Percentiles rank a stretch among this genome's conserved stretches.
Conservation (phyloP, 768 basidiomycete genomes). For the Candolleomyces efflorescens region DNA sequence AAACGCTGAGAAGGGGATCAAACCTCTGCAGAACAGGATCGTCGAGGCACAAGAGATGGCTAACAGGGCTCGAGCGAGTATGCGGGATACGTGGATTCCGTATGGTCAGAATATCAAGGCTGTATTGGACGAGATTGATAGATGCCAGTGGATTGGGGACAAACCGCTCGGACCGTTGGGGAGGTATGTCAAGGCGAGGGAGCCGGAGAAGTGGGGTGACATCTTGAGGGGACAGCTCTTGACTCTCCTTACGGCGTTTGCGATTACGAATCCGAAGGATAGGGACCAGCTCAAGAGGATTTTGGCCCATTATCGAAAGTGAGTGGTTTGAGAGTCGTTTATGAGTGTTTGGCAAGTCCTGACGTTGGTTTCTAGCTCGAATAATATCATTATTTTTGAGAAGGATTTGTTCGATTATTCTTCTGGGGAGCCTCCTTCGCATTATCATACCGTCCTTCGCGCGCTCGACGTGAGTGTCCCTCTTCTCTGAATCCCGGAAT, state of each 20-base stretch:
- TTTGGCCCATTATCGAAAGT: constrained; percentile 61
- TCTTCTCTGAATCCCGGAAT: background rate
- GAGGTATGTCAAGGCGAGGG: constrained; percentile 66
- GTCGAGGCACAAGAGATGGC: constrained; percentile 47
- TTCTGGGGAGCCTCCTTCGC: constrained; percentile 60
- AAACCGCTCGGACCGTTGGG: constrained; percentile 80
- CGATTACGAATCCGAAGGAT: constrained; percentile 70
- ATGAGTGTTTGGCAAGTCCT: too few relatives aligned
- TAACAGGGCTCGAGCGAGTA: constrained; percentile 40
- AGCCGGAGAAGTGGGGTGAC: constrained; percentile 57
- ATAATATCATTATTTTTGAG: constrained; percentile 58
- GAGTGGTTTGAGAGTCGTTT: constrained; percentile 21
- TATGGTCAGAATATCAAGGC: constrained; percentile 61
- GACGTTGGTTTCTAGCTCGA: constrained; percentile 28
- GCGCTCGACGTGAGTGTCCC: constrained; percentile 64
- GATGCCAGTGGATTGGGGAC: constrained; percentile 58
- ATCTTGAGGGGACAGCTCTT: constrained; percentile 65
- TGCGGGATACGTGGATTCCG: constrained; percentile 53
- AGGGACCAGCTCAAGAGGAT: constrained; percentile 51
- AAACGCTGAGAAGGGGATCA: constrained; percentile 26
- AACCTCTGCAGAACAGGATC: constrained; percentile 37
- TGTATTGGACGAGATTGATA: constrained; percentile 50
- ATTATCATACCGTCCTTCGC: constrained; percentile 72
- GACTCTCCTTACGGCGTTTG: constrained; percentile 59
- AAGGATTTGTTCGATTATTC: constrained; percentile 81